Percentiles rank a stretch among this genome's conserved stretches.
phyloP scores from a whole-genome alignment of 495 filamentous ascomycete species.

The Aspergillus carlsbadensis region DNA sequence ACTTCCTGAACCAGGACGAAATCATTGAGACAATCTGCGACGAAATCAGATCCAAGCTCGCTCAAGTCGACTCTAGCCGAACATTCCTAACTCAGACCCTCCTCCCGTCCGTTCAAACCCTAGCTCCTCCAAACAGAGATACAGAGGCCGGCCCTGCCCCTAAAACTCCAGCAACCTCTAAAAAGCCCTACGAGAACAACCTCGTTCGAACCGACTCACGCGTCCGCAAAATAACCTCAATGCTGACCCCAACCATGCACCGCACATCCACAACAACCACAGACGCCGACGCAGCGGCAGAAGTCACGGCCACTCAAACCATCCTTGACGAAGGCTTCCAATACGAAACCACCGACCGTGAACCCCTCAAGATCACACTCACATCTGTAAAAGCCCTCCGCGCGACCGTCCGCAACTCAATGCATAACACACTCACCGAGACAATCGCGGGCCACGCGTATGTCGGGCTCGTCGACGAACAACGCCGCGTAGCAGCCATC shows the following conservation, averaged over 20 bases:
- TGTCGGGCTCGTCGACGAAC: constrained; percentile 88
- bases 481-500: constrained; percentile 82
- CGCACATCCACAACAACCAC: constrained; percentile 10
- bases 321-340: constrained; percentile 51
- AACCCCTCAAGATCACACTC: constrained; percentile 65
- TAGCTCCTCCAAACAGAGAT: constrained; percentile 31
- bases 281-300: constrained; percentile 17
- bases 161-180: constrained; percentile 44
- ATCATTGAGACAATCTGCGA: constrained; percentile 87
- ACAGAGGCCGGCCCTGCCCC: constrained; percentile 20
- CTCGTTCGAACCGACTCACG: constrained; percentile 89
- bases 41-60: constrained; percentile 74
- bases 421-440: constrained; percentile 89
- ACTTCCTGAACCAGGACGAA: constrained; percentile 97
- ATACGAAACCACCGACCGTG: constrained; percentile 70
- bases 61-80: constrained; percentile 89
- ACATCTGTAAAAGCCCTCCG: constrained; percentile 83
- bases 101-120: constrained; percentile 59
- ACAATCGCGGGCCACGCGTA: constrained; percentile 89
- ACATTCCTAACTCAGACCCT: constrained; percentile 93
- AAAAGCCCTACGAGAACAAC: constrained; percentile 80
- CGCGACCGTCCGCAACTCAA: constrained; percentile 72
- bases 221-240: constrained; percentile 91
- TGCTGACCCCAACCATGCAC: constrained; percentile 61
- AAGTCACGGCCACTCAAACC: constrained; percentile 14